phyloP scores from a whole-genome alignment of 2,329 filamentous ascomycete species.

The Diplodia sapinea region DNA sequence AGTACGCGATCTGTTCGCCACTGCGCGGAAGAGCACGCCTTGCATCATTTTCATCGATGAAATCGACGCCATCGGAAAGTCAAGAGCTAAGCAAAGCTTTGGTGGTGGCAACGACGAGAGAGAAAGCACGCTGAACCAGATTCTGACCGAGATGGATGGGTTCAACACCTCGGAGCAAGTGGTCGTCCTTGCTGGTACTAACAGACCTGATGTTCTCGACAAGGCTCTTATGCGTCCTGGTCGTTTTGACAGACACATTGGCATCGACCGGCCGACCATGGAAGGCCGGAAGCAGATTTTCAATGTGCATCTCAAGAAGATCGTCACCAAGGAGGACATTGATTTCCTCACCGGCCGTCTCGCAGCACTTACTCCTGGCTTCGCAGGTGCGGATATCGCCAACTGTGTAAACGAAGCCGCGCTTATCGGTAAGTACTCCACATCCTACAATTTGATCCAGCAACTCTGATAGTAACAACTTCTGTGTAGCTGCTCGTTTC shows the following conservation, averaged over 20 bases:
- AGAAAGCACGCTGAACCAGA: slow-evolving; percentile 96
- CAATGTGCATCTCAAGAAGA: slow-evolving; percentile 90
- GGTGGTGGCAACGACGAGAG: slow-evolving; percentile 96
- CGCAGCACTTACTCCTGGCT: slow-evolving; percentile 90
- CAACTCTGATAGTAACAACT: slow-evolving; percentile 50
- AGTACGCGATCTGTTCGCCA: slow-evolving; percentile 92
- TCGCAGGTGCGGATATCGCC: slow-evolving; percentile 96
- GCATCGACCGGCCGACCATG: slow-evolving; percentile 95
- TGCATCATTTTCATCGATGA: slow-evolving; percentile 99
- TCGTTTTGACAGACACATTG: slow-evolving; percentile 95
- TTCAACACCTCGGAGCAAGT: slow-evolving; percentile 98
- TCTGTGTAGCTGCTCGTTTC: slow-evolving; percentile 73
- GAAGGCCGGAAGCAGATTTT: slow-evolving; percentile 96
- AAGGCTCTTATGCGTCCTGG: slow-evolving; percentile 96
- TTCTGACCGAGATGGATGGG: slow-evolving; percentile 98
- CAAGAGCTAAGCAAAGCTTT: slow-evolving; percentile 80
- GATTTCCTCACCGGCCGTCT: slow-evolving; percentile 88
- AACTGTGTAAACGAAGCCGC: slow-evolving; percentile 99
- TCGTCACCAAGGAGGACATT: slow-evolving; percentile 88
- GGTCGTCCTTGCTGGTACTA: slow-evolving; percentile 95
- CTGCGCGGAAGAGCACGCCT: slow-evolving; percentile 91
- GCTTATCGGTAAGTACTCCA: slow-evolving; percentile 76
- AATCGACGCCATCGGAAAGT: slow-evolving; percentile 96
- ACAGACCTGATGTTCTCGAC: slow-evolving; percentile 91
- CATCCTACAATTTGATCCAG: neutral